Evolutionary conservation across 768 basidiomycete genomes (phyloP).

Genomic region (Auriculariales sp.): DNA sequence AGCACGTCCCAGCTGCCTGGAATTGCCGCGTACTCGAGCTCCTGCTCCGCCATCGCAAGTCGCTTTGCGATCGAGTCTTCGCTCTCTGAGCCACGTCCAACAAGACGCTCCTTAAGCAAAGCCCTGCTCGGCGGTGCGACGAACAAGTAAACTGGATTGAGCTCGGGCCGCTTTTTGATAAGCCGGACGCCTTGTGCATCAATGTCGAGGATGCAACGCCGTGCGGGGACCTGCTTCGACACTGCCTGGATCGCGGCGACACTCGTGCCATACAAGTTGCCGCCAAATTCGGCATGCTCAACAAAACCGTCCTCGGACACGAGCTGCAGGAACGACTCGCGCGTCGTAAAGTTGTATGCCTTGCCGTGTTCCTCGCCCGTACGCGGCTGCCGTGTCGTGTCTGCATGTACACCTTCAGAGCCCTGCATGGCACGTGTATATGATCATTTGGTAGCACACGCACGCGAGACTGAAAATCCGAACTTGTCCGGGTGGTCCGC

Average conservation of each 20-base stretch:
- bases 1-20: conserved; percentile 63
- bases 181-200: conserved; percentile 90
- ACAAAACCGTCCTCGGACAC: conserved; percentile 67
- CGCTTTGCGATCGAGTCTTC: conserved; percentile 59
- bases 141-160: conserved; percentile 83
- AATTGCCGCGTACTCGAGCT: conserved; percentile 74
- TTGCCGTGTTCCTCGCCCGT: conserved; percentile 70
- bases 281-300: conserved; percentile 87
- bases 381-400: conserved; percentile 80
- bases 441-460: conserved; percentile 14
- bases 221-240: conserved; percentile 45
- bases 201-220: conserved; percentile 87
- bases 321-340: conserved; percentile 56
- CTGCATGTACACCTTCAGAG: conserved; percentile 21
- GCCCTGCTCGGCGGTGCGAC: conserved; percentile 75
- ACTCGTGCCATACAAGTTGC: conserved; percentile 88
- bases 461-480: conserved; percentile 90
- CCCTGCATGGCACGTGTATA: conserved; percentile 7
- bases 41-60: conserved; percentile 59
- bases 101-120: conserved; percentile 55
- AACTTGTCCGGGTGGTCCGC: conserved; percentile 69
- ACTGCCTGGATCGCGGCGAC: conserved; percentile 61
- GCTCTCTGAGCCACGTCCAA: conserved; percentile 72
- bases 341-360: conserved; percentile 75
- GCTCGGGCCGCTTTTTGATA: conserved; percentile 58